Evolutionary conservation across 805 yeast species (phyloP).

Genomic region (Aciculoconidium aculeatum): DNA sequence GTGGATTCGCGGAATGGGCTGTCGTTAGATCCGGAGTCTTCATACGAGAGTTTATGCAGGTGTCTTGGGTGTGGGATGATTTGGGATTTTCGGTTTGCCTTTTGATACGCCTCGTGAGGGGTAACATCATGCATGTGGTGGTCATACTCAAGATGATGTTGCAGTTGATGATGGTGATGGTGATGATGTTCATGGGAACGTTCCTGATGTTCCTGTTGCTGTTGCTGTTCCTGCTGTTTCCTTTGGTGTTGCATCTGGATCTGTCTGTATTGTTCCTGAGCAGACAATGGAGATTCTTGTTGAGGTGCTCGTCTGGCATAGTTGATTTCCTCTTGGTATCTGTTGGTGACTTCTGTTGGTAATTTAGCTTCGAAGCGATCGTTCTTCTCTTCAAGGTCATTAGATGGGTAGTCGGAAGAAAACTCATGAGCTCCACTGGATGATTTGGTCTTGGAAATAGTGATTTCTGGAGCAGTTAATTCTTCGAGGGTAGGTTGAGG

Average conservation of each 20-base stretch:
- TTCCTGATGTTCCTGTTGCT: constrained; percentile 8
- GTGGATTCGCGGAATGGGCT: constrained; percentile 7
- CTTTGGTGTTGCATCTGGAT: constrained; percentile 11
- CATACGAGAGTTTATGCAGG: constrained; percentile 8
- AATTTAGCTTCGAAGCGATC: constrained; percentile 13
- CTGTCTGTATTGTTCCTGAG: constrained; percentile 11
- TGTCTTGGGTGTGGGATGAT: constrained; percentile 3
- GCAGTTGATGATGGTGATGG: constrained; percentile 11
- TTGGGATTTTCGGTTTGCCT: constrained; percentile 5
- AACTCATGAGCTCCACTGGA: constrained; percentile 2
- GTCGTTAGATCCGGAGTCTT: constrained; percentile 4
- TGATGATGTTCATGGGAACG: constrained; percentile 15
- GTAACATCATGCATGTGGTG: constrained; percentile 13
- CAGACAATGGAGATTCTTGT: constrained; percentile 2
- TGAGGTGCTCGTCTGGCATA: constrained; percentile 19
- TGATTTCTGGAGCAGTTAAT: constrained; percentile 6
- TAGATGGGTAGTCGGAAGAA: constrained; percentile 6
- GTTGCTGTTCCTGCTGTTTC: constrained; percentile 12
- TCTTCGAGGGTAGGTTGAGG: constrained; percentile 2
- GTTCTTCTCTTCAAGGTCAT: constrained; percentile 19
- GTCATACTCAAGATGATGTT: constrained; percentile 10
- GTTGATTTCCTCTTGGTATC: constrained; percentile 23
- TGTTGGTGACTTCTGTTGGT: constrained; percentile 25
- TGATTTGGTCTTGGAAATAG: constrained; percentile 7
- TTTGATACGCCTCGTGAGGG: constrained; percentile 10